Conservation (phyloP, 176 grass and related monocot genomes). For the Oryza meyeriana region DNA sequence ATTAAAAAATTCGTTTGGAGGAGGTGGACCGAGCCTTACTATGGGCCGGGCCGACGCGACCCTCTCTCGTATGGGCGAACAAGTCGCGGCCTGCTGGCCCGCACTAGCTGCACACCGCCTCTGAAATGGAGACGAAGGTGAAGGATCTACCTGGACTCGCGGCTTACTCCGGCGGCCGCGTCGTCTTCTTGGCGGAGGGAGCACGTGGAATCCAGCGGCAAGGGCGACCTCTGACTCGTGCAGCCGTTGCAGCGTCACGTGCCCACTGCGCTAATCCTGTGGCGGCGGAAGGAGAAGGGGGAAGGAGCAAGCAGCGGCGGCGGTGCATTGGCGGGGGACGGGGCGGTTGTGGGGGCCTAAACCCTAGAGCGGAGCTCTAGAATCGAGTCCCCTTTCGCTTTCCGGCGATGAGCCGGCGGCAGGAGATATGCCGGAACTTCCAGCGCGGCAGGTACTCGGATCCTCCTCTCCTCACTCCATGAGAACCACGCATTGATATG, state of each 20-base stretch:
- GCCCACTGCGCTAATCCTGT: not conserved
- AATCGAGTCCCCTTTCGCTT: not conserved
- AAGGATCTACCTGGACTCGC: no score
- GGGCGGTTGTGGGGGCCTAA: not conserved
- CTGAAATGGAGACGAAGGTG: no score
- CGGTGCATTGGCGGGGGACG: not conserved
- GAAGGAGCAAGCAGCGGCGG: no score
- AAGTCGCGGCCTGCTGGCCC: no score
- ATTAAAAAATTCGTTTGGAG: no score
- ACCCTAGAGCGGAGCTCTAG: constrained; percentile 4
- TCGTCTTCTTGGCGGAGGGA: not conserved
- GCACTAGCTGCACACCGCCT: no score
- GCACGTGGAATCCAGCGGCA: not conserved
- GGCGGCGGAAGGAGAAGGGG: not conserved
- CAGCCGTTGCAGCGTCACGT: not conserved
- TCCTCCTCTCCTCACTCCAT: not conserved
- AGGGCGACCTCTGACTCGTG: not conserved
- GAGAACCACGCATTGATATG: not conserved
- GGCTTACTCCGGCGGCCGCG: no score
- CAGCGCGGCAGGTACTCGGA: constrained; percentile 55
- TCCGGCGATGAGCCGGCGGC: constrained; percentile 51
- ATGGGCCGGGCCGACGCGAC: no score
- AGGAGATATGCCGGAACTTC: constrained; percentile 78
- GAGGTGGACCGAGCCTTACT: no score
- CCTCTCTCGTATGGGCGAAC: no score